Evolutionary conservation across 768 basidiomycete genomes (phyloP).

Genomic region (Filobasidium wieringae): DNA sequence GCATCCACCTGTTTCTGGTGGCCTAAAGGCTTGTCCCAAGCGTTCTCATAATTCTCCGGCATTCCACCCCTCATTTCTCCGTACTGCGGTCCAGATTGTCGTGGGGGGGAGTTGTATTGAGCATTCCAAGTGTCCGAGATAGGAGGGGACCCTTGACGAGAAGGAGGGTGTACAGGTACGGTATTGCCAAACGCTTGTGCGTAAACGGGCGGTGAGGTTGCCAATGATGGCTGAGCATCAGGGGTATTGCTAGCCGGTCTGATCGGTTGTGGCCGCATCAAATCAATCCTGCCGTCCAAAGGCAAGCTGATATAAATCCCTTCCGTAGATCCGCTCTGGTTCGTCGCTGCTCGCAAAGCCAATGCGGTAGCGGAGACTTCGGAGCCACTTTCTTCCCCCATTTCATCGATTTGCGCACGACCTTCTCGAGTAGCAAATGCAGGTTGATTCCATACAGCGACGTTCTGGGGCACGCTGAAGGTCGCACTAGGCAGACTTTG

Average conservation of each 20-base stretch:
- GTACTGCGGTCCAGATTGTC: constrained; percentile 45
- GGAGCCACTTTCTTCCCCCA: constrained; percentile 19
- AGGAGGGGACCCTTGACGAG: constrained; percentile 24
- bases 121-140: constrained; percentile 66
- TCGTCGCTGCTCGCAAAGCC: constrained; percentile 45
- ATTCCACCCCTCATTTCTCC: constrained; percentile 47
- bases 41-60: constrained; percentile 67
- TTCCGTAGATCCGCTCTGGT: constrained; percentile 40
- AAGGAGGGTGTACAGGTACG: constrained; percentile 22
- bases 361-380: constrained; percentile 43
- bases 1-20: constrained; percentile 11
- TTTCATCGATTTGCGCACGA: constrained; percentile 52
- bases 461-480: constrained; percentile 57
- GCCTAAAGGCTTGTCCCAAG: constrained; percentile 62
- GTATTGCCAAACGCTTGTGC: constrained; percentile 10
- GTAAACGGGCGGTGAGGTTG: constrained; percentile 18
- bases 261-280: constrained; percentile 53
- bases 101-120: constrained; percentile 66
- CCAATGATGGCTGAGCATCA: constrained; percentile 9
- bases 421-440: constrained; percentile 24
- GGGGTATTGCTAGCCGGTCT: constrained; percentile 15
- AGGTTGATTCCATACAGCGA: constrained; percentile 61
- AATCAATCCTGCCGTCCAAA: constrained; percentile 73
- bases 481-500: constrained; percentile 22
- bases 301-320: constrained; percentile 73